Conservation (phyloP, 2,329 filamentous ascomycete genomes). For the Rugonectria rugulosa region DNA sequence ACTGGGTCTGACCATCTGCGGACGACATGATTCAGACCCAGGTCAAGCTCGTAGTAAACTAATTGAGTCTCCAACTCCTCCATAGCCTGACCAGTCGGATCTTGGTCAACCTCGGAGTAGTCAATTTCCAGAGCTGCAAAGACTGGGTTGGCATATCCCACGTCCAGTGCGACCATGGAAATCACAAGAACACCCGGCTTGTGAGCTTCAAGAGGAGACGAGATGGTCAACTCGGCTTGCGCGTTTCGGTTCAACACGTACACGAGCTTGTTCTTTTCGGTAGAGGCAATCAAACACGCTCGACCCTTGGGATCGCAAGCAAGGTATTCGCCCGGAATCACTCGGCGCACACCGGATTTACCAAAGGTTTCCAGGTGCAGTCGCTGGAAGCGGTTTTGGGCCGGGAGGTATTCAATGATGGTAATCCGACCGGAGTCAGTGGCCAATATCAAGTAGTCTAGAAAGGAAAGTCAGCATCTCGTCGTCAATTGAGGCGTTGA, state of each 20-base stretch:
- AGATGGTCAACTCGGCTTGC: constrained; percentile 94
- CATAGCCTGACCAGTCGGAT: constrained; percentile 83
- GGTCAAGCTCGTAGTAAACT: constrained; percentile 96
- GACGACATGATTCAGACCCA: constrained; percentile 96
- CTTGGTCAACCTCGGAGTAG: constrained; percentile 89
- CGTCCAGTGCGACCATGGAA: constrained; percentile 86
- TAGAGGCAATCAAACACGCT: constrained; percentile 90
- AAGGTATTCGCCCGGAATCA: constrained; percentile 94
- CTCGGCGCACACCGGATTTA: constrained; percentile 92
- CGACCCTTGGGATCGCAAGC: constrained; percentile 95
- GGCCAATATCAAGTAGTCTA: constrained; percentile 95
- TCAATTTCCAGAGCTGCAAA: constrained; percentile 96
- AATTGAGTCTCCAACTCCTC: constrained; percentile 87
- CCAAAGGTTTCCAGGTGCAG: constrained; percentile 97
- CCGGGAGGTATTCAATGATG: constrained; percentile 88
- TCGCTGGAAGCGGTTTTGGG: constrained; percentile 85
- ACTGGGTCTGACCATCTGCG: constrained; percentile 96
- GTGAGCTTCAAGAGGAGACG: constrained; percentile 94
- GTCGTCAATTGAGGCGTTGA: constrained; percentile 21
- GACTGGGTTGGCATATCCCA: constrained; percentile 95
- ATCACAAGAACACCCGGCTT: constrained; percentile 92
- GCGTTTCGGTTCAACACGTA: constrained; percentile 97
- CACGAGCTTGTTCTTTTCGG: constrained; percentile 99
- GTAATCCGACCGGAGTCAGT: constrained; percentile 96
- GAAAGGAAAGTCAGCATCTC: constrained; percentile 39